Evolutionary conservation across 495 filamentous ascomycete species (phyloP).

Genomic region (Staphylotrichum longicolle): DNA sequence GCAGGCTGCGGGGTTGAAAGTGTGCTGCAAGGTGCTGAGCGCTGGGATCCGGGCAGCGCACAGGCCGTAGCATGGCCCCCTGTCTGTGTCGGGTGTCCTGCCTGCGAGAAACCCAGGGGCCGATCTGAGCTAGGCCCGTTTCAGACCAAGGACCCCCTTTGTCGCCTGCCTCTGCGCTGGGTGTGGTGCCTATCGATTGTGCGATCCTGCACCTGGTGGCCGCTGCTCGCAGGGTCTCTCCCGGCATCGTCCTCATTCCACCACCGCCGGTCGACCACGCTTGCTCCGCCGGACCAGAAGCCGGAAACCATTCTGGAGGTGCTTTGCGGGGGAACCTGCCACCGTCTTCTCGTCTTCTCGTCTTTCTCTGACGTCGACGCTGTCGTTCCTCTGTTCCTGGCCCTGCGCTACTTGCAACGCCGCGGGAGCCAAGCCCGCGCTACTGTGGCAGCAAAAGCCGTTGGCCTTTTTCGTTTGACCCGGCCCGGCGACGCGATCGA

Average conservation of each 20-base stretch:
- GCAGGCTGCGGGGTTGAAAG: slow-evolving; percentile 15
- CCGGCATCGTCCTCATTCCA: slow-evolving; percentile 14
- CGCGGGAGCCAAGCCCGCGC: slow-evolving; percentile 15
- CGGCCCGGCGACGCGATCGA: slow-evolving; percentile 13
- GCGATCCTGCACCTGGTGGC: slow-evolving; percentile 22
- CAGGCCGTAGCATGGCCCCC: slow-evolving; percentile 6
- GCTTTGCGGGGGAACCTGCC: slow-evolving; percentile 6
- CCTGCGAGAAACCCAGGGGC: slow-evolving; percentile 14
- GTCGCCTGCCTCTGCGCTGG: slow-evolving; percentile 4
- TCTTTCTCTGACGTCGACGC: slow-evolving; percentile 6
- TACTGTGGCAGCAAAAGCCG: neutral
- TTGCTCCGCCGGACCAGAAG: slow-evolving; percentile 8
- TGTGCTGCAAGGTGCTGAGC: neutral
- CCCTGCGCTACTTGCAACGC: slow-evolving; percentile 8
- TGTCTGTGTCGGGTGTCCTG: neutral
- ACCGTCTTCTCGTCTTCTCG: slow-evolving; percentile 9
- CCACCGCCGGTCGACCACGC: neutral
- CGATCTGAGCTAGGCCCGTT: slow-evolving; percentile 31
- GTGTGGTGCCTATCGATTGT: slow-evolving; percentile 27
- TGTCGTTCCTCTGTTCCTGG: neutral
- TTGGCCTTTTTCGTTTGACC: slow-evolving; percentile 16
- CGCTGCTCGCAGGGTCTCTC: slow-evolving; percentile 9
- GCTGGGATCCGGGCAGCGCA: slow-evolving; percentile 11
- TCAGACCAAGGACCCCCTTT: slow-evolving; percentile 30
- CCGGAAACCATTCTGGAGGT: slow-evolving; percentile 17